Evolutionary conservation across 495 filamentous ascomycete species (phyloP), one percentile per base, ranked within the genome.

Genomic region (Friedmanniomyces simplex): DNA sequence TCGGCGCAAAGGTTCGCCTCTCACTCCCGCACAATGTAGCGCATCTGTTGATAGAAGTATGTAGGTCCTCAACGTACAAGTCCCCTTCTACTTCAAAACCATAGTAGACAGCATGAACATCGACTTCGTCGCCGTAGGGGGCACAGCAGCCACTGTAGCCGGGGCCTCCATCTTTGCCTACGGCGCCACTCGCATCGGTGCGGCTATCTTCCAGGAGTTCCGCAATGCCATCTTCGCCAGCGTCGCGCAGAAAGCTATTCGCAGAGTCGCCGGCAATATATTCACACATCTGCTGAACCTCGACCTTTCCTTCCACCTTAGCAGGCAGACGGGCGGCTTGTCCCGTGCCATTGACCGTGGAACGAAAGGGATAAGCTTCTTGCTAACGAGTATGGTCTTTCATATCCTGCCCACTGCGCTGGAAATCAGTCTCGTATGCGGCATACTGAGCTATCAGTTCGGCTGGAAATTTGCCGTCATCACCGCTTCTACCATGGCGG

Each of bases 61-160:
- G 26, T 64, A 86, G 83, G 78, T 95, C 54, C 77, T 97, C 63
- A 98, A 96, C 71, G 94, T 98, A 7, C 89, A 98, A 73, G 86
- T 98, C 39, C 93, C 93, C 3, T 98, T 98, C 71, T 98, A 95
- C 74, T 97, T 98, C 76, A 96, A 96, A 71, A 88, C 77, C 69
- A 98, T 98, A 62, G 86, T 98, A 45, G 93, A 98, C 68, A 83
- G 84, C 21, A 94, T 98, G 88, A 98, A 98, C 67, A 78, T 98
- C 60, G 93, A 96, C 67, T 87, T 96, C 71, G 79, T 82, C 2
- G 76, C 83, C 7, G 67, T 89, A 1, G 90, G 87, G 12, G 91
- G 89, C 0, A 96, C 89, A 0, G 94, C 88, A 20, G 85, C 83
- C 63, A 91, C 89, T 3, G 84, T 91, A 1, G 93, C 90, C 13